phyloP scores from a whole-genome alignment of 345 rosid species.

The Raphanus sativus region DNA sequence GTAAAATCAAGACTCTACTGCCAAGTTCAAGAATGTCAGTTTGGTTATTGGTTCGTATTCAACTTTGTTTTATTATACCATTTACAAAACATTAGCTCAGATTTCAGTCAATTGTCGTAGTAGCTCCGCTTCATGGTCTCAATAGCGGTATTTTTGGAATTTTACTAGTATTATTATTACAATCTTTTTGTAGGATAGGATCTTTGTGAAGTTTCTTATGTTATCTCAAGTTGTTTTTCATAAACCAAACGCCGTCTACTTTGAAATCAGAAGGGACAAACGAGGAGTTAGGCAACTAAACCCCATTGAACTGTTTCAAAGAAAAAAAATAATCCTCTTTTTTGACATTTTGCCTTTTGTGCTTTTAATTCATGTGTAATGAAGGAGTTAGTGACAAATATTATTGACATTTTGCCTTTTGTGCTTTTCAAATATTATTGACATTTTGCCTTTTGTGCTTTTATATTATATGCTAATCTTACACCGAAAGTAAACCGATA shows the following conservation, averaged over 20 bases:
- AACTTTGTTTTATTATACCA: not conserved
- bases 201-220: not conserved
- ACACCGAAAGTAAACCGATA: constrained; percentile 9
- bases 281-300: constrained; percentile 34
- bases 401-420: not conserved
- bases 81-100: not conserved
- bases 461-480: constrained; percentile 11
- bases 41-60: not conserved
- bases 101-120: not conserved
- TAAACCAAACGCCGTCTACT: not conserved
- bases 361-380: constrained; percentile 19
- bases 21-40: not conserved
- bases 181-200: not conserved
- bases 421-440: not conserved
- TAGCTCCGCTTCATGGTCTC: not conserved
- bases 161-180: not conserved
- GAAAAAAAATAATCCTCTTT: not conserved
- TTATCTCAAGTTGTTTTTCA: not conserved
- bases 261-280: constrained; percentile 19
- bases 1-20: not conserved
- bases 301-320: not conserved
- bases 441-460: not conserved
- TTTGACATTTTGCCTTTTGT: constrained; percentile 6
- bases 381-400: constrained; percentile 22
- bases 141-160: not conserved